Percentiles rank a stretch among this genome's conserved stretches.
Conservation (phyloP, 768 basidiomycete genomes). For the Lepiota brunneoincarnata region DNA sequence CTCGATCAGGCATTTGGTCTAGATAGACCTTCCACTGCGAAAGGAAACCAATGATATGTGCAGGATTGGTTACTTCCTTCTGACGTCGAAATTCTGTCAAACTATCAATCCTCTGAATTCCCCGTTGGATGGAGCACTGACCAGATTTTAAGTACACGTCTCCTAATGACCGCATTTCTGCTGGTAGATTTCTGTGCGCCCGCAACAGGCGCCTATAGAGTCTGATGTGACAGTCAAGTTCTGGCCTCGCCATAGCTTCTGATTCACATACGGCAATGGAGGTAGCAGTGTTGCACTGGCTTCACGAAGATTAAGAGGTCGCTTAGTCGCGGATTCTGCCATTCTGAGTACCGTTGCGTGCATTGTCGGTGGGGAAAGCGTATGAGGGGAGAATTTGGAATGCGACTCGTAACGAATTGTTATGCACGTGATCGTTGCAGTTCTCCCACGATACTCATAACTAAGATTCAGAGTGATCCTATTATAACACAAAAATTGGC, state of each 20-base stretch:
- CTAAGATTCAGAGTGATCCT: too few species aligned
- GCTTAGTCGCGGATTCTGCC: slow-evolving; percentile 56
- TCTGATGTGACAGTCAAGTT: slow-evolving; percentile 33
- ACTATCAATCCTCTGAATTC: slow-evolving; percentile 1
- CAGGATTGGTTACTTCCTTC: slow-evolving; percentile 73
- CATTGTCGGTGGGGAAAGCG: neutral
- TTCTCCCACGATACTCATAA: too few species aligned
- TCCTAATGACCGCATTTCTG: slow-evolving; percentile 81
- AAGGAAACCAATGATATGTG: slow-evolving; percentile 92
- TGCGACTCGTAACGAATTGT: too few species aligned
- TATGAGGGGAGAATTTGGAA: neutral
- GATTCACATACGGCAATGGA: slow-evolving; percentile 69
- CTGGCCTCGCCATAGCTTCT: neutral
- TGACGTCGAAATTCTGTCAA: slow-evolving; percentile 85
- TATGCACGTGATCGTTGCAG: too few species aligned
- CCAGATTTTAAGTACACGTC: slow-evolving; percentile 85
- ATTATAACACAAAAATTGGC: too few species aligned
- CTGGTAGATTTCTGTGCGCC: slow-evolving; percentile 70
- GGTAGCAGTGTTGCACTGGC: slow-evolving; percentile 71
- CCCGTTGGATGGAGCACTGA: slow-evolving; percentile 20
- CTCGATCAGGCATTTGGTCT: slow-evolving; percentile 57
- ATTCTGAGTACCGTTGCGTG: slow-evolving; percentile 29
- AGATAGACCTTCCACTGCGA: slow-evolving; percentile 95
- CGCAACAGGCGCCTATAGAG: slow-evolving; percentile 79
- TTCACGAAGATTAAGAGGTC: slow-evolving; percentile 56